Evolutionary conservation across 2,329 filamentous ascomycete species (phyloP), one percentile per base, ranked within the genome.

Genomic region (Dryadomyces quercus-mongolicae): DNA sequence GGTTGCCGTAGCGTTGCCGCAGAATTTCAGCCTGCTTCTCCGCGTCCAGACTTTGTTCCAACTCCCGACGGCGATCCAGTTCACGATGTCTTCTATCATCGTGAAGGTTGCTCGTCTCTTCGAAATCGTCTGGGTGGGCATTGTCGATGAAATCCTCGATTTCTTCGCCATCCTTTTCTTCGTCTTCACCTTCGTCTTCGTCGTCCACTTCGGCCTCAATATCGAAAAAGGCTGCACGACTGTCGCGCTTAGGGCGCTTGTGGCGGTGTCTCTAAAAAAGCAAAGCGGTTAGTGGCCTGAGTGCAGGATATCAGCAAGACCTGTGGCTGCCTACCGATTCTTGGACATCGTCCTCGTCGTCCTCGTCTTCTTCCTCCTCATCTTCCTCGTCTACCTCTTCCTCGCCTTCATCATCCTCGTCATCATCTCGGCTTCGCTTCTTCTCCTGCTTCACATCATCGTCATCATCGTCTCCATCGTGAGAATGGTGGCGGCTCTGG

Each of bases 121-220:
- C 86, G 42, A 92, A 75, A 66, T 97, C 92, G 68, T 95, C 91
- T 7, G 88, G 88, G 66, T 97, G 90, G 59, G 88, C 87, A 67
- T 95, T 88, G 60, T 89, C 87, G 65, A 90, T 90, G 66, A 93
- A 89, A 60, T 88, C 86, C 55, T 89, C 89, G 53, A 84, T 82
- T 61, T 85, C 89, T 62, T 90, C 84, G 56, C 88, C 82, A 54
- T 95, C 90, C 62, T 94, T 89, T 62, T 96, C 92, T 52, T 94
- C 89, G 60, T 95, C 89, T 58, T 88, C 87, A 60, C 80, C 85
- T 61, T 89, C 87, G 62, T 95, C 90, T 62, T 95, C 90, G 59
- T 95, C 93, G 65, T 97, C 93, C 62, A 98, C 93, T 71, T 96
- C 93, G 67, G 93, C 93, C 76, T 98, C 93, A 64, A 92, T 88